Evolutionary conservation across 2,329 filamentous ascomycete species (phyloP).

Genomic region (Botrytis pseudocinerea): DNA sequence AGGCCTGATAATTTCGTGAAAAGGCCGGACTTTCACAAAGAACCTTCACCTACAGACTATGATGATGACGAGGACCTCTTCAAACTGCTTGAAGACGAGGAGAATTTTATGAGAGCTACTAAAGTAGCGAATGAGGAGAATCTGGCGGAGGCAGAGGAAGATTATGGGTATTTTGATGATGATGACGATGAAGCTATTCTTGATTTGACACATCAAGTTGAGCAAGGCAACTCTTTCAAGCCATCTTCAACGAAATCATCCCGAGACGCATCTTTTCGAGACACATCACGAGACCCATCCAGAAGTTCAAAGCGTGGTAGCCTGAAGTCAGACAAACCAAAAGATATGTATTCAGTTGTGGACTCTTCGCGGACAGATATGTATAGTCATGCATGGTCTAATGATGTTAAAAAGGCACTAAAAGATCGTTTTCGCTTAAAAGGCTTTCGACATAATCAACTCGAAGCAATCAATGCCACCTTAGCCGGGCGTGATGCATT

Average conservation of each 20-base stretch:
- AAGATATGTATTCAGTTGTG: conserved; percentile 39
- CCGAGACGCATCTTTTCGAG: conserved; percentile 25
- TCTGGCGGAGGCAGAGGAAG: conserved; percentile 32
- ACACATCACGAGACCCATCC: conserved; percentile 30
- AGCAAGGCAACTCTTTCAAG: conserved; percentile 41
- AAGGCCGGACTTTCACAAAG: conserved; percentile 17
- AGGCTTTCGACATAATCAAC: conserved; percentile 86
- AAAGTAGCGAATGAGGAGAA: conserved; percentile 17
- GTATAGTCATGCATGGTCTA: conserved; percentile 78
- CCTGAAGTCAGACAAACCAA: conserved; percentile 21
- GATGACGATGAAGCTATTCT: conserved; percentile 43
- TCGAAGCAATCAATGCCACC: conserved; percentile 95
- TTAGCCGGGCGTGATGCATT: conserved; percentile 86
- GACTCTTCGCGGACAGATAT: conserved; percentile 47
- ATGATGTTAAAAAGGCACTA: conserved; percentile 77
- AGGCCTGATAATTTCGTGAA: neutral
- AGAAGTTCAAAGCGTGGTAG: conserved; percentile 25
- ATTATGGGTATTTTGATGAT: conserved; percentile 40
- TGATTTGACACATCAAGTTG: conserved; percentile 46
- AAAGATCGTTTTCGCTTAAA: conserved; percentile 81
- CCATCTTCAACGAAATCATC: conserved; percentile 32
- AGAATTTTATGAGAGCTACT: conserved; percentile 25
- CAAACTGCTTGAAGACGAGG: conserved; percentile 35
- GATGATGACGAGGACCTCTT: conserved; percentile 34
- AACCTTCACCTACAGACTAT: conserved; percentile 30